Evolutionary conservation across 768 basidiomycete genomes (phyloP), one percentile per base, ranked within the genome.

Genomic region (Trametes cubensis): DNA sequence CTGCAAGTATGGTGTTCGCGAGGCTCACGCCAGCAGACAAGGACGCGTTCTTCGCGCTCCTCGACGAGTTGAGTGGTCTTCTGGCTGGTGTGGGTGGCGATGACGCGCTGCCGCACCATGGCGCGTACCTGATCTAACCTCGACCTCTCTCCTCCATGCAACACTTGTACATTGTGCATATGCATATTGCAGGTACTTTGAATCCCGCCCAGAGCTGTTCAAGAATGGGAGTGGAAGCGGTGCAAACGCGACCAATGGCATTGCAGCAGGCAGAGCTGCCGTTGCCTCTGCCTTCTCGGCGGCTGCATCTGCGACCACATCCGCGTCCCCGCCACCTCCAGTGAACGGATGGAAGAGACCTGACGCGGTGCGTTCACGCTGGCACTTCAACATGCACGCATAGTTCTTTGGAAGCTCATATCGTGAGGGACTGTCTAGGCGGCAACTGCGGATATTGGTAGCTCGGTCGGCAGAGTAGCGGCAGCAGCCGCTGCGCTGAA

Each of bases 11-110:
- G 90, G 88, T 87, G 44, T 93, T 93, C 69, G 71, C 89, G 58
- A 87, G 82, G 66, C 81, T 93, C 48, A 77, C 83, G 20, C 62
- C 75, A 53, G 76, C 85, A 65, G 91, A 93, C 73, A 92, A 92
- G 72, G 83, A 89, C 57, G 90, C 91, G 15, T 92, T 93, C 74
- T 93, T 93, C 70, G 79, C 82, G 30, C 81, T 93, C 23, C 77
- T 93, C 39, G 91, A 93, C 71, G 91, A 93, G 91, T 92, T 73
- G 75, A 66, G 69, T 71, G 30, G 17, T 53, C 4, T 42, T 15
- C 26, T 13, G 39, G 10, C 10, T 34, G 34, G 34, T 34, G 2
- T 10, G 34, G 56, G 50, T 41, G 50, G 52, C 52, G 41, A 23
- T 54, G 52, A 40, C 10, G 6, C 14, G 13, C 42, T 11, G 28